Conservation (phyloP, 1,284 basidiomycete species). For the Mycosarcoma mackinlayi region DNA sequence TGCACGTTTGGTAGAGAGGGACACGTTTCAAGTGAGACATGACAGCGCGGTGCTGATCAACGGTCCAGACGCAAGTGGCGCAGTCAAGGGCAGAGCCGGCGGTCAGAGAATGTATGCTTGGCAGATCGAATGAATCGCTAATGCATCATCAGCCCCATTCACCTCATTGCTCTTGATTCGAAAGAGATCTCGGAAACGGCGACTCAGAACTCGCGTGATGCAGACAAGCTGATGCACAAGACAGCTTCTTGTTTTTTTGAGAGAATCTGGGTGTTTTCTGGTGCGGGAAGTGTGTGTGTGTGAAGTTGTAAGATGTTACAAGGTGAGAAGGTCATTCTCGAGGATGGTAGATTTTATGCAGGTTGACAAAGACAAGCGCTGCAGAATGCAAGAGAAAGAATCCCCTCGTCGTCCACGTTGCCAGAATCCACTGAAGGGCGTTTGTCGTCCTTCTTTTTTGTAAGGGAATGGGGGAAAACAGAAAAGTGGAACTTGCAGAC, state of each 20-base stretch:
- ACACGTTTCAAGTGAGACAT: slow-evolving; percentile 23
- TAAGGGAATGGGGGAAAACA: background rate
- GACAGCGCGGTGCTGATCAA: slow-evolving; percentile 19
- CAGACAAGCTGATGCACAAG: no score
- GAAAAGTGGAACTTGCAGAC: background rate
- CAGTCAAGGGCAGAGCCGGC: slow-evolving; percentile 5
- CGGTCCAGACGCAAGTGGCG: slow-evolving; percentile 8
- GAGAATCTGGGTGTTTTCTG: slow-evolving; percentile 18
- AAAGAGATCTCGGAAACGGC: no score
- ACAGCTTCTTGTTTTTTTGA: slow-evolving; percentile 6
- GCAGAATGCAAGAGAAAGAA: background rate
- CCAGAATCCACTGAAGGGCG: slow-evolving; percentile 1
- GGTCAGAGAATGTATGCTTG: slow-evolving; percentile 22
- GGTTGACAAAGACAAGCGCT: no score
- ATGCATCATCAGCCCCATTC: no score
- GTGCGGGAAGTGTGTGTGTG: slow-evolving; percentile 18
- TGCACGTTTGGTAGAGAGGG: slow-evolving; percentile 39
- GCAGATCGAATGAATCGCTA: slow-evolving; percentile 1
- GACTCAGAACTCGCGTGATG: no score
- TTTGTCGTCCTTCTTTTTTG: background rate
- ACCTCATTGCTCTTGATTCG: no score
- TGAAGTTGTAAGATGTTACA: slow-evolving; percentile 42
- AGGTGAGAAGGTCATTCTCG: slow-evolving; percentile 8
- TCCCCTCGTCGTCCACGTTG: background rate
- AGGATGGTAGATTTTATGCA: slow-evolving; percentile 10